Percentiles rank a stretch among this genome's conserved stretches.
These are phyloP conservation scores for Candida sithepensis DNA, from an alignment of 805 yeast species.

Conservation along the genomic window DNA sequence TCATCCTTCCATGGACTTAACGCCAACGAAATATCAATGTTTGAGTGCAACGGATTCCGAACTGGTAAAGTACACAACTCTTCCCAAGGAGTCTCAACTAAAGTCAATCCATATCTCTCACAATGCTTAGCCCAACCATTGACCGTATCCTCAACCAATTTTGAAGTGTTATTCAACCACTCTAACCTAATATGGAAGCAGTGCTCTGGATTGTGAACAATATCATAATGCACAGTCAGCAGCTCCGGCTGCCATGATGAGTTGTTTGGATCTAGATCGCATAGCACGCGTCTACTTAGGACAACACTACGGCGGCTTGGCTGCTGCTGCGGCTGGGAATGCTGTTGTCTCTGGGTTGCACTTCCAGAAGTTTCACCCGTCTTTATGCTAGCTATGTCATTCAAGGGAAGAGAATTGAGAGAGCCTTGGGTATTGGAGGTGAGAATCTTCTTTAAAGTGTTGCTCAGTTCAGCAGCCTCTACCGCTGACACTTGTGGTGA, in stretches of 20 bases:
- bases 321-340: no score
- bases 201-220: constrained; percentile 90
- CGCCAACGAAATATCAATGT: constrained; percentile 62
- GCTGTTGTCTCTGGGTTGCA: not conserved
- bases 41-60: constrained; percentile 84
- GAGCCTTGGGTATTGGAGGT: constrained; percentile 2
- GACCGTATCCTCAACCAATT: constrained; percentile 74
- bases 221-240: constrained; percentile 81
- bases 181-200: constrained; percentile 89
- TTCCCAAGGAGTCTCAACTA: constrained; percentile 89
- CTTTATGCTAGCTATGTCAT: not conserved
- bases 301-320: constrained; percentile 35
- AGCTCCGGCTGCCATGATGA: constrained; percentile 76
- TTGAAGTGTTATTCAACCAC: constrained; percentile 90
- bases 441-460: constrained; percentile 3
- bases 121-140: constrained; percentile 77
- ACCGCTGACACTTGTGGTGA: constrained; percentile 13
- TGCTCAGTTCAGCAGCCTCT: constrained; percentile 5
- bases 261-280: constrained; percentile 70
- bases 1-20: constrained; percentile 69
- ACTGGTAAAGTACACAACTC: constrained; percentile 76
- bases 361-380: not conserved
- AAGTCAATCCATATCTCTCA: constrained; percentile 74
- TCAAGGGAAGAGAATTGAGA: not conserved
- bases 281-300: constrained; percentile 61